Percentiles rank a stretch among this genome's conserved stretches.
Conservation (phyloP, 2,329 filamentous ascomycete genomes). For the Lomentospora prolificans region DNA sequence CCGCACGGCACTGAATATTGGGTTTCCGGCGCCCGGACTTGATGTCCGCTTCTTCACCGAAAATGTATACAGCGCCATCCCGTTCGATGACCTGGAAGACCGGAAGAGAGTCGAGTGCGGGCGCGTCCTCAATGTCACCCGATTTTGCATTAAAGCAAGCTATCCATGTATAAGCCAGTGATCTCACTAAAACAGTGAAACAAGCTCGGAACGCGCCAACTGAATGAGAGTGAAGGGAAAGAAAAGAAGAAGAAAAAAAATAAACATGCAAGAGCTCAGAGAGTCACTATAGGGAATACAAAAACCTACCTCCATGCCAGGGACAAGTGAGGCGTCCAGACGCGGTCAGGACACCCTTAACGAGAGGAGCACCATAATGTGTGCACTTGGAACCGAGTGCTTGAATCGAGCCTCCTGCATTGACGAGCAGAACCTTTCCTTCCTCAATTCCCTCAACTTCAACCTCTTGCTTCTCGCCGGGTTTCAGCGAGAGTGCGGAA, state of each 20-base stretch:
- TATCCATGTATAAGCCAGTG: constrained; percentile 22
- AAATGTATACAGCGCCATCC: constrained; percentile 75
- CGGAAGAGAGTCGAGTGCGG: constrained; percentile 75
- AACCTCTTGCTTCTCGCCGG: constrained; percentile 76
- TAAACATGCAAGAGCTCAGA: neutral
- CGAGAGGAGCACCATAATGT: constrained; percentile 86
- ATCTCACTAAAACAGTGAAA: neutral
- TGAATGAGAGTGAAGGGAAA: too few species aligned
- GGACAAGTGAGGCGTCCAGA: constrained; percentile 83
- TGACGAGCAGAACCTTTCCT: constrained; percentile 79
- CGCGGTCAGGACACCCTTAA: constrained; percentile 73
- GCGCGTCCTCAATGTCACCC: constrained; percentile 91
- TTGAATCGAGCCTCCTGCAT: constrained; percentile 64
- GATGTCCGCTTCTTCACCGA: constrained; percentile 67
- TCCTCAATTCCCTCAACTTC: constrained; percentile 84
- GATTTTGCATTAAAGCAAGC: constrained; percentile 87
- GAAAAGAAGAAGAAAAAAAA: neutral
- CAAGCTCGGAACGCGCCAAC: too few species aligned
- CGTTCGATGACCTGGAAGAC: constrained; percentile 75
- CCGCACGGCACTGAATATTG: constrained; percentile 58
- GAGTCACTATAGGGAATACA: neutral
- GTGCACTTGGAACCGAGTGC: constrained; percentile 77
- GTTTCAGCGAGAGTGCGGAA: constrained; percentile 61
- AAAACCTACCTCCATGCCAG: constrained; percentile 76
- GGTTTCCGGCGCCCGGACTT: constrained; percentile 66